Evolutionary conservation across 257 asterid genomes (phyloP).

Genomic region (Nicotiana tabacum): DNA sequence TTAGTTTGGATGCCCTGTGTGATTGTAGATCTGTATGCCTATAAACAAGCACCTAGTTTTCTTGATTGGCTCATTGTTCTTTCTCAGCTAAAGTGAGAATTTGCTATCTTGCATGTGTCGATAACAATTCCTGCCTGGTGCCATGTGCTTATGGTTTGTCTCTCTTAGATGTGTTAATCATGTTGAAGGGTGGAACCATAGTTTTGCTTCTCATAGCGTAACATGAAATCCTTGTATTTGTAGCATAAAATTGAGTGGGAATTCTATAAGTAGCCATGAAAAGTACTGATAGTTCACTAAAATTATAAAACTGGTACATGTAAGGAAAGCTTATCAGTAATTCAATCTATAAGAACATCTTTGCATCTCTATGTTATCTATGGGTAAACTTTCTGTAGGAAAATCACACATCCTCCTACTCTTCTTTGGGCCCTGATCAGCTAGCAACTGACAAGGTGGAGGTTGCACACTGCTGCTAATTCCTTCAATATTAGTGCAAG

Average conservation of each 20-base stretch:
- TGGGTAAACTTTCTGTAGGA: constrained; percentile 46
- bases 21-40: background rate
- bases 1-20: background rate
- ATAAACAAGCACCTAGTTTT: background rate
- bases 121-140: background rate
- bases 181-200: background rate
- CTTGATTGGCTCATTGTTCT: background rate
- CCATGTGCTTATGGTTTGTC: background rate
- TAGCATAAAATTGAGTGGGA: background rate
- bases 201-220: background rate
- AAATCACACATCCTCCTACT: constrained; percentile 42
- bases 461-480: constrained; percentile 57
- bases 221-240: constrained; percentile 1
- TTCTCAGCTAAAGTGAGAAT: background rate
- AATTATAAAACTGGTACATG: background rate
- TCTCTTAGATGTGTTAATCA: background rate
- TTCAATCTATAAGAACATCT: constrained; percentile 47
- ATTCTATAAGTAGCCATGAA: background rate
- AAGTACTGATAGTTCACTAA: background rate
- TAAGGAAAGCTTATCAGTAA: constrained; percentile 5
- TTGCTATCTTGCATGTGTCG: background rate
- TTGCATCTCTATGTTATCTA: constrained; percentile 46
- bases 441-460: constrained; percentile 47
- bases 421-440: constrained; percentile 42
- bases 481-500: constrained; percentile 55